Conservation (phyloP, 2,329 filamentous ascomycete species). For the Verticillium dahliae region DNA sequence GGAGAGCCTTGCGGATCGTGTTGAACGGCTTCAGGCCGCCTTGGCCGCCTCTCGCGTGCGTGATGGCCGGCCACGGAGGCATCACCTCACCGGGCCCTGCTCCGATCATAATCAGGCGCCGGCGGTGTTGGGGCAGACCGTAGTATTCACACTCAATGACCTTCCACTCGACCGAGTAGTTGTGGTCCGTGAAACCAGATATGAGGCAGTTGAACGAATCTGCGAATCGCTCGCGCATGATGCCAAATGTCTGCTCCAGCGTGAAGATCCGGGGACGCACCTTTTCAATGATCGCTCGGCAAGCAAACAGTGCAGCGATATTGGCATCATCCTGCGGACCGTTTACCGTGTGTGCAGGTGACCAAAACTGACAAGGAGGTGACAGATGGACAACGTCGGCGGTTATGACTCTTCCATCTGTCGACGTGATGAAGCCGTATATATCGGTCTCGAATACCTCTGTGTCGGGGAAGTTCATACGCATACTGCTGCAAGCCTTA, state of each 20-base stretch:
- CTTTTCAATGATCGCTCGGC: constrained; percentile 48
- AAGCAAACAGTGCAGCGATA: constrained; percentile 49
- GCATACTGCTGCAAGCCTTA: constrained; percentile 51
- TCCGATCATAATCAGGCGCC: constrained; percentile 50
- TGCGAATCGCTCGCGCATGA: constrained; percentile 46
- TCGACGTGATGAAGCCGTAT: constrained; percentile 38
- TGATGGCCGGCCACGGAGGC: constrained; percentile 57
- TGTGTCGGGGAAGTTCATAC: constrained; percentile 47
- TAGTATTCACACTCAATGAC: constrained; percentile 46
- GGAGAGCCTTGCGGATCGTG: constrained; percentile 37
- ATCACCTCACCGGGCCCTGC: constrained; percentile 63
- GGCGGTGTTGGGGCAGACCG: constrained; percentile 42
- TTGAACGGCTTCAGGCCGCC: constrained; percentile 27
- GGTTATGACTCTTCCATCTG: constrained; percentile 22
- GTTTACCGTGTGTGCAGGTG: constrained; percentile 58
- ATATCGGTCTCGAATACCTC: constrained; percentile 41
- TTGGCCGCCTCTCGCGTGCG: constrained; percentile 40
- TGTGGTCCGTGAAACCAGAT: constrained; percentile 53
- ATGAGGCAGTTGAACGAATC: constrained; percentile 55
- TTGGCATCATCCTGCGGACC: constrained; percentile 61
- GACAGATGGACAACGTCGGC: constrained; percentile 70
- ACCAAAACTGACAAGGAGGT: constrained; percentile 73
- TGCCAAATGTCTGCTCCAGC: constrained; percentile 71
- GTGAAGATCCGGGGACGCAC: constrained; percentile 64
- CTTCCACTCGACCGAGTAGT: constrained; percentile 67